These are phyloP conservation scores for Takashimella tepidaria DNA, from an alignment of 1,284 basidiomycete species.

Conservation along the genomic window DNA sequence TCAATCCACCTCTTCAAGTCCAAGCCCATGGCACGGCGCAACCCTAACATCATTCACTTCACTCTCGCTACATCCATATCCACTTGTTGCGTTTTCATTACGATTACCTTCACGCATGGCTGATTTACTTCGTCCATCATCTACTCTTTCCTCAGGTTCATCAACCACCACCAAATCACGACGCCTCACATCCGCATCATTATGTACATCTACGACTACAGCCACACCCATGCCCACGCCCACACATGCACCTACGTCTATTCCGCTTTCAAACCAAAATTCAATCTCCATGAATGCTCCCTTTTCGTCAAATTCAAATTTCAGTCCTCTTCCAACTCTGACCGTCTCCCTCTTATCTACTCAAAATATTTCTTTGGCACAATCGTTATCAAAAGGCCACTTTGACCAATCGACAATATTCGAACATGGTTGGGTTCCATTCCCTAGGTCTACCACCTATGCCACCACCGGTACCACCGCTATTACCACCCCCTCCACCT, in stretches of 20 bases:
- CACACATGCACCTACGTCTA: not conserved
- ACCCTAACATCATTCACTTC: constrained; percentile 88
- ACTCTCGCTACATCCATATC: constrained; percentile 79
- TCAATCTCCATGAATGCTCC: not conserved
- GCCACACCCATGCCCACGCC: not conserved
- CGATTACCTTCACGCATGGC: constrained; percentile 85
- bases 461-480: constrained; percentile 16
- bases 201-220: constrained; percentile 2
- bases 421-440: not conserved
- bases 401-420: not conserved
- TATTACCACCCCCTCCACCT: constrained; percentile 26
- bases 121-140: constrained; percentile 51
- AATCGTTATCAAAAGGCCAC: not conserved
- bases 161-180: not conserved
- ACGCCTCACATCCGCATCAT: not conserved
- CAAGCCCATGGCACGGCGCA: constrained; percentile 78
- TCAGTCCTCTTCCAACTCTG: not conserved
- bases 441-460: not conserved
- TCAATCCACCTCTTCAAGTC: constrained; percentile 7
- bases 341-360: not conserved
- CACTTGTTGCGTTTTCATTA: constrained; percentile 79
- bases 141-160: not conserved
- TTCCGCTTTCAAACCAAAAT: not conserved
- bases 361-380: not conserved
- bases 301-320: not conserved